Evolutionary conservation across 116 monocot genomes (phyloP).

Genomic region (Phalaenopsis hybrid): DNA sequence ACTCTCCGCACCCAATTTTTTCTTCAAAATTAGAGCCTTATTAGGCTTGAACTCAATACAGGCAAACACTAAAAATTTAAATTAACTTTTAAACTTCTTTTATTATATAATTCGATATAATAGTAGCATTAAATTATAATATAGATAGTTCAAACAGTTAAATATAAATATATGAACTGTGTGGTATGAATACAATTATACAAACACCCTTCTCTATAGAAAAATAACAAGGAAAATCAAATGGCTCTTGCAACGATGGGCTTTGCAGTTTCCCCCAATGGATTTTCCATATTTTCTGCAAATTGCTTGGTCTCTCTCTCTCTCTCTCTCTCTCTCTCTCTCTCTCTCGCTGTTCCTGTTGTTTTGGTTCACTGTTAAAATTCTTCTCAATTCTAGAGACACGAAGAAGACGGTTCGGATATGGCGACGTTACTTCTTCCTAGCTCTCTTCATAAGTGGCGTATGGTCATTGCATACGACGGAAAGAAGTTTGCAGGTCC

Average conservation of each 20-base stretch:
- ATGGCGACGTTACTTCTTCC: neutral
- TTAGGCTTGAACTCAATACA: no score
- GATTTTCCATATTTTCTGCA: neutral
- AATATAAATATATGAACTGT: no score
- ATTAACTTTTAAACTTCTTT: no score
- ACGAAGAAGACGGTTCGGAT: neutral
- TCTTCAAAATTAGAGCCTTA: no score
- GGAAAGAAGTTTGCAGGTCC: slow-evolving; percentile 8
- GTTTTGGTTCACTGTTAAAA: neutral
- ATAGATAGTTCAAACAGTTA: no score
- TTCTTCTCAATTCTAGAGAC: neutral
- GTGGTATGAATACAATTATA: no score
- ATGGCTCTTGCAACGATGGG: neutral
- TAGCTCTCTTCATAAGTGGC: slow-evolving; percentile 2
- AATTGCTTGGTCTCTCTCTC: neutral
- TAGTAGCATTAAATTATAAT: no score
- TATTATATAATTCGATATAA: no score
- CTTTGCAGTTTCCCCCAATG: neutral
- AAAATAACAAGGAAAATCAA: neutral
- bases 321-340: neutral
- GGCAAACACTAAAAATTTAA: no score
- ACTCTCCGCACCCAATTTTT: no score
- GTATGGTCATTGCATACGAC: slow-evolving; percentile 7
- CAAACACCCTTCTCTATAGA: no score
- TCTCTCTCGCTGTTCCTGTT: no score